Evolutionary conservation across 345 rosid species (phyloP).

Genomic region (Draba incana): DNA sequence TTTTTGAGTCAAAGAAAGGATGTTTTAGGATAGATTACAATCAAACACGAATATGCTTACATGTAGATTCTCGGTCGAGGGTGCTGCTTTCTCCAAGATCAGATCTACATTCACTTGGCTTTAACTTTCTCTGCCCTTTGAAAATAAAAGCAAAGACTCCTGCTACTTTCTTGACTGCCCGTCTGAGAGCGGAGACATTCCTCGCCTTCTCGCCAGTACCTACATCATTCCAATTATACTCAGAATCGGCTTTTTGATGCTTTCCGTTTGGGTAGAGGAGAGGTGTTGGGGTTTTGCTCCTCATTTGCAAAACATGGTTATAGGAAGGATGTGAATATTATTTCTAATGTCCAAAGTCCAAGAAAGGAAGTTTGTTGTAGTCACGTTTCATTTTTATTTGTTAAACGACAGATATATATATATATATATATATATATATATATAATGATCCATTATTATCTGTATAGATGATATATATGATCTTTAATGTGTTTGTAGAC

Average conservation of each 20-base stretch:
- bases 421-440: too few species aligned
- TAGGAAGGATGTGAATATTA: constrained; percentile 20
- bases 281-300: constrained; percentile 44
- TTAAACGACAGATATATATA: constrained; percentile 20
- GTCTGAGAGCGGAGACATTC: constrained; percentile 32
- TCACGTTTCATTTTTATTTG: constrained; percentile 14
- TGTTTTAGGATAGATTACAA: constrained; percentile 14
- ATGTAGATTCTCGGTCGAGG: constrained; percentile 46
- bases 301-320: constrained; percentile 51
- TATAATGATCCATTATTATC: constrained; percentile 23
- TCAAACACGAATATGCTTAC: constrained; percentile 51
- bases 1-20: constrained; percentile 26
- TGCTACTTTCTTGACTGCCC: constrained; percentile 55
- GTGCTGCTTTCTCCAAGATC: constrained; percentile 37
- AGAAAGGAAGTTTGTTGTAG: constrained; percentile 28
- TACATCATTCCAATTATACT: constrained; percentile 30
- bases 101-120: constrained; percentile 39
- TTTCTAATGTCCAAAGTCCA: constrained; percentile 28
- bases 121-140: constrained; percentile 35
- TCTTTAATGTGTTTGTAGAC: constrained; percentile 35
- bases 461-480: constrained; percentile 1
- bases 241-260: constrained; percentile 23
- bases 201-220: background rate
- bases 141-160: constrained; percentile 47
- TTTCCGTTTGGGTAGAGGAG: constrained; percentile 33